Conservation (phyloP, 345 rosid species). For the Pugionium cornutum region DNA sequence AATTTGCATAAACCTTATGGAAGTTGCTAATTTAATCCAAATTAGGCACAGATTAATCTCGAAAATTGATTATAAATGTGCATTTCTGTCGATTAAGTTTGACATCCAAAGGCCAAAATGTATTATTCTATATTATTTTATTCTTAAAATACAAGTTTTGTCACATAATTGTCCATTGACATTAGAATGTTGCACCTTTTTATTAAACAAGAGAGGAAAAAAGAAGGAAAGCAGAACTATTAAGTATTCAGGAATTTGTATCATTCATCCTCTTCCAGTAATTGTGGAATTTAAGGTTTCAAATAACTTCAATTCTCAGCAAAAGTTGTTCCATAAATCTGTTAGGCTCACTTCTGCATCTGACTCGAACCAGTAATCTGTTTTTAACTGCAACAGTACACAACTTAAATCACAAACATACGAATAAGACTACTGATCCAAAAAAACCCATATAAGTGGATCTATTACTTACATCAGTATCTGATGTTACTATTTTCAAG, state of each 20-base stretch:
- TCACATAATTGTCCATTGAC: slow-evolving; percentile 9
- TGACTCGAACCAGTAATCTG: slow-evolving; percentile 75
- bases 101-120: slow-evolving; percentile 15
- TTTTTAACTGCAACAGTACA: slow-evolving; percentile 47
- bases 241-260: slow-evolving; percentile 15
- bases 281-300: slow-evolving; percentile 15
- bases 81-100: slow-evolving; percentile 1
- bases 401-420: not conserved
- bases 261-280: slow-evolving; percentile 4
- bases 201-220: not conserved
- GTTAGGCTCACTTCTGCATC: slow-evolving; percentile 54
- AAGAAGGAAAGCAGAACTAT: not conserved
- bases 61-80: not conserved
- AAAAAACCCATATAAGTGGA: not conserved
- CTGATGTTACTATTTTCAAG: slow-evolving; percentile 59
- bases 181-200: slow-evolving; percentile 23
- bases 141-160: slow-evolving; percentile 13
- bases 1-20: not conserved
- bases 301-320: slow-evolving; percentile 25
- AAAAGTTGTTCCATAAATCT: slow-evolving; percentile 54
- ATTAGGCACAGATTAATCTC: not conserved
- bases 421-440: not conserved
- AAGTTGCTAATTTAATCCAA: not conserved
- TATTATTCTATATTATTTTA: not conserved
- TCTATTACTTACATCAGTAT: slow-evolving; percentile 51